Base-by-base conservation (phyloP, 2,329 filamentous ascomycete species). In the Fusarium pseudograminearum region DNA sequence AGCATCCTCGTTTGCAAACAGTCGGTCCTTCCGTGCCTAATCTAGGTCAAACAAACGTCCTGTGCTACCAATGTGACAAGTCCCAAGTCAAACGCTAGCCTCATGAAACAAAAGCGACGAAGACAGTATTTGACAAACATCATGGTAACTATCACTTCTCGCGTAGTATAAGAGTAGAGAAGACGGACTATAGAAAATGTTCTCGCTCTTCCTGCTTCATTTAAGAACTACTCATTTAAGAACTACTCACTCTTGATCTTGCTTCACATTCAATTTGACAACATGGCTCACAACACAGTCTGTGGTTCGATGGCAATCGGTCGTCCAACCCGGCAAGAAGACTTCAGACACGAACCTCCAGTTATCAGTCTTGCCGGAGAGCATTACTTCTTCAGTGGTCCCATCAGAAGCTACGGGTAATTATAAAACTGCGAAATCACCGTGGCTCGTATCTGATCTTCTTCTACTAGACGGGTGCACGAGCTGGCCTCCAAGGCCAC, bases 311-410 rank as follows among this genome's bases (percentile, higher is more conserved):
- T 67, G 7, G 50, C 28, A 1, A 40, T 57, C 18, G 67, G 57
- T 20, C 33, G 48, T 20, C 41, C 44, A 12, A 44, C 38, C 2
- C n/a, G 15, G 16, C 47, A 46, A 26, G 67, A 71, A 18, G 51
- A 60, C 12, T 62, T 60, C 31, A 61, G 54, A 2, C 22, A 65
- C 22, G 72, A 74, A 33, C 30, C 56, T 28, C 45, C 71, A 8
- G 55, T 61, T 5, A 20, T 74, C 4, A 74, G 66, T 24, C 69
- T 74, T 14, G 60, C 61, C 7, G 72, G 70, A 3, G 56, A 65
- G 7, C 30, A 42, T 10, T 74, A 59, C 56, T 74, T 70, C n/a
- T 74, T 73, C 20, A 73, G 72, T 34, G 72, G 72, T 7, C 60
- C 57, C 11, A 26, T 18, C 2, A 57, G 55, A 26, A 74, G 70